These are phyloP conservation scores for Microbotryum violaceum DNA, from an alignment of 1,284 basidiomycete genomes.

Conservation along the genomic window DNA sequence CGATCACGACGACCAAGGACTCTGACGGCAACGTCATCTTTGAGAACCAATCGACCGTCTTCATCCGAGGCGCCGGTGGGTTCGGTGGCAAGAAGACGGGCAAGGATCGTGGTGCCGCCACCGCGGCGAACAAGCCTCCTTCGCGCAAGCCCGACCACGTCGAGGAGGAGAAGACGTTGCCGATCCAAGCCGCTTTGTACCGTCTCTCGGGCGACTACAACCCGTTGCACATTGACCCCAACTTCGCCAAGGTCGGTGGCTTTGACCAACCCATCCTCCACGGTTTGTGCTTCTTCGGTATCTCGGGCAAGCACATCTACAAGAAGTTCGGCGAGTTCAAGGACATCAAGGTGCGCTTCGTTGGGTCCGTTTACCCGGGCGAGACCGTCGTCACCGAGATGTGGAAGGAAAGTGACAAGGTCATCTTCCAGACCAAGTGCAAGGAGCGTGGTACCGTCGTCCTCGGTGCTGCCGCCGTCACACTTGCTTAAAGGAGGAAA, in stretches of 20 bases:
- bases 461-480: conserved; percentile 66
- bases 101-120: conserved; percentile 80
- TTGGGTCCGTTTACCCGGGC: conserved; percentile 86
- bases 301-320: conserved; percentile 87
- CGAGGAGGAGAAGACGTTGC: conserved; percentile 73
- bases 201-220: conserved; percentile 53
- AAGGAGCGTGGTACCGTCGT: conserved; percentile 66
- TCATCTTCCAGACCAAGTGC: conserved; percentile 72
- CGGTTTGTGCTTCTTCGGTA: conserved; percentile 78
- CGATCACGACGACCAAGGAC: conserved; percentile 71
- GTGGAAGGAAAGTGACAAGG: conserved; percentile 93
- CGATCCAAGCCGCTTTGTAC: conserved; percentile 81
- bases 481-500: conserved; percentile 44
- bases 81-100: conserved; percentile 88
- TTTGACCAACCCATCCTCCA: conserved; percentile 67
- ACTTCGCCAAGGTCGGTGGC: conserved; percentile 88
- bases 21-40: conserved; percentile 71
- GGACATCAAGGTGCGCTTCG: conserved; percentile 94
- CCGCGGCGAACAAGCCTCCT: conserved; percentile 74
- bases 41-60: conserved; percentile 86
- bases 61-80: conserved; percentile 88
- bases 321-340: conserved; percentile 77
- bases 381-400: conserved; percentile 91
- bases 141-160: conserved; percentile 74
- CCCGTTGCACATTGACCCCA: conserved; percentile 59